These are phyloP conservation scores for Cystobasidiaceae sp. DNA, from an alignment of 1,284 basidiomycete genomes.

Conservation along the genomic window DNA sequence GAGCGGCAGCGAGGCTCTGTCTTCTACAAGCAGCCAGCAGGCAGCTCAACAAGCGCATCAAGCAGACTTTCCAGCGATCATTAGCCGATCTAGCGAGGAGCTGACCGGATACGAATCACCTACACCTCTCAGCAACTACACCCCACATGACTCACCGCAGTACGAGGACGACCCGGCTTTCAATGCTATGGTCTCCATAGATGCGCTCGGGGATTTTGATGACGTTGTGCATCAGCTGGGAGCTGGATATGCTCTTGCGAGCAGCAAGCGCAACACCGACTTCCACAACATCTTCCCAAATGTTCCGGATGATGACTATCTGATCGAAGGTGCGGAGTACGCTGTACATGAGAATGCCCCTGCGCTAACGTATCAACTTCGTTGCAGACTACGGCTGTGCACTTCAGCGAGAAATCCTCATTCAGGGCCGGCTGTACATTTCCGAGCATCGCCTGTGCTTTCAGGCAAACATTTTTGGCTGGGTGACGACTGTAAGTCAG, in stretches of 20 bases:
- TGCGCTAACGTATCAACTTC: too few species aligned
- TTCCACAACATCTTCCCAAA: constrained; percentile 86
- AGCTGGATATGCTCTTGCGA: constrained; percentile 90
- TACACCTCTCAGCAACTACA: constrained; percentile 24
- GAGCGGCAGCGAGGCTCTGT: not conserved
- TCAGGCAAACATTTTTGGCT: constrained; percentile 98
- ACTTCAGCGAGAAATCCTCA: constrained; percentile 87
- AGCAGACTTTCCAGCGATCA: not conserved
- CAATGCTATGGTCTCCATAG: constrained; percentile 24
- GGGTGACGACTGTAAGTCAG: constrained; percentile 77
- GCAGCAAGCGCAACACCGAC: constrained; percentile 87
- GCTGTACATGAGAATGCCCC: not conserved
- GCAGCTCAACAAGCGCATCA: not conserved
- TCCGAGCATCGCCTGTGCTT: constrained; percentile 98
- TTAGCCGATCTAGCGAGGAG: constrained; percentile 1
- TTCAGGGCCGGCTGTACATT: constrained; percentile 92
- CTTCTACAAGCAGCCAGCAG: not conserved
- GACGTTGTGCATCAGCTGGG: constrained; percentile 28
- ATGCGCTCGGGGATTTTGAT: constrained; percentile 26
- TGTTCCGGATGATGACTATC: constrained; percentile 89
- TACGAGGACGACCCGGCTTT: constrained; percentile 29
- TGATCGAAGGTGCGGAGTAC: constrained; percentile 81
- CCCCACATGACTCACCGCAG: constrained; percentile 20
- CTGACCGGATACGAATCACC: constrained; percentile 21
- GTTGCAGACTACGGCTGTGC: constrained; percentile 87